phyloP scores from a whole-genome alignment of 495 filamentous ascomycete species.

The Penicillium psychrofluorescens region DNA sequence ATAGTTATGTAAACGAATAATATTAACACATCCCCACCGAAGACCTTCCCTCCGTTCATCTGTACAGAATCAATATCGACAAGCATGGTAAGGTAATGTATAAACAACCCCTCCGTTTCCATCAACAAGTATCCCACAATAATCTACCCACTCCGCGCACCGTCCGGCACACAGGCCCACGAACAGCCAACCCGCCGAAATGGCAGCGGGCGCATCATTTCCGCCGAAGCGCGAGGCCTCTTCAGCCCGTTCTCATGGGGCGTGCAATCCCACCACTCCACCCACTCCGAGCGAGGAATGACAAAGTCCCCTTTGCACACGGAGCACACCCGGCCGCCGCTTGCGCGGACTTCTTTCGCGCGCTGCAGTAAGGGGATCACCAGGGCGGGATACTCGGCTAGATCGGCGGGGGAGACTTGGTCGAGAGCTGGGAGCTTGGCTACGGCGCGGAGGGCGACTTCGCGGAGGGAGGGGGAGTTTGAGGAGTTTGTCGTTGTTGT shows the following conservation, averaged over 20 bases:
- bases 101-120: not conserved
- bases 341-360: constrained; percentile 36
- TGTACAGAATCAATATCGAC: not conserved
- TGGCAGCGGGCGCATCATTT: constrained; percentile 44
- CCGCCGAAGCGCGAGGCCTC: constrained; percentile 25
- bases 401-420: constrained; percentile 30
- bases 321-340: constrained; percentile 51
- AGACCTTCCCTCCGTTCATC: too few species aligned
- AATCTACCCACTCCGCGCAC: constrained; percentile 3
- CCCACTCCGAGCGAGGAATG: constrained; percentile 58
- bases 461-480: constrained; percentile 48
- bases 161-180: constrained; percentile 49
- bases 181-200: constrained; percentile 61
- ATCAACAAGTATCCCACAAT: not conserved
- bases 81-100: constrained; percentile 1
- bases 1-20: too few species aligned
- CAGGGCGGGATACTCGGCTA: constrained; percentile 32
- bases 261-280: constrained; percentile 62
- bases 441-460: constrained; percentile 46
- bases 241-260: constrained; percentile 40
- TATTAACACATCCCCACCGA: too few species aligned
- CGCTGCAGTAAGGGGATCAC: constrained; percentile 31
- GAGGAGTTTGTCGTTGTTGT: constrained; percentile 2
- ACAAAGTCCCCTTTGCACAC: constrained; percentile 52
- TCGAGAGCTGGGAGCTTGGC: constrained; percentile 37